Evolutionary conservation across 2,329 filamentous ascomycete species (phyloP), one percentile per base, ranked within the genome.

Genomic region (Trichophyton verrucosum): DNA sequence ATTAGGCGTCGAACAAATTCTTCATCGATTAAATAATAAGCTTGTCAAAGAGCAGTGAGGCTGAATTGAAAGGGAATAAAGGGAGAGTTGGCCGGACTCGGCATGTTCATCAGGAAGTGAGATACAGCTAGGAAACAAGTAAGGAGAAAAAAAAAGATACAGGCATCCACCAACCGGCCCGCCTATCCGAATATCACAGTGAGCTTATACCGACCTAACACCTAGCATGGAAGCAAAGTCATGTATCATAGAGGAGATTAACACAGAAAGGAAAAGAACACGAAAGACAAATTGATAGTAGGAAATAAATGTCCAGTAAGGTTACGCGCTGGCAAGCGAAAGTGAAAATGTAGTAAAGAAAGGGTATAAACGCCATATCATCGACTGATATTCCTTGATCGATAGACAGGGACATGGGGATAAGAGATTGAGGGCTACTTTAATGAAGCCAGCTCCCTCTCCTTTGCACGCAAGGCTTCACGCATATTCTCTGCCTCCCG

Each of bases 401-500:
- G 59, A 7, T 55, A 60, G 56, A 36, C 64, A 24, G 9, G 11
- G 33, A 7, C 6, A 7, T 3, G 33, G 3, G 3, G 8, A 38
- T 38, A 38, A 38, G 33, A 38, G 33, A 38, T 2, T 30, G 27
- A 38, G 33, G 11, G 11, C 13, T 71, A 71, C 47, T 73, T 75
- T 62, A 82, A 69, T 42, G 78, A 77, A 57, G 85, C 85, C 61
- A 91, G 75, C 68, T 91, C 88, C 55, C 84, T 79, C 73, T 91
- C 88, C 68, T 91, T 91, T 11, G 83, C 86, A 8, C 84, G 80
- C 33, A 91, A 77, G 72, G 87, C 78, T 70, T 86, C 83, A 42
- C 87, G 81, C 84, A 94, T 94, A 59, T 80, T 79, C 68, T 91
- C 87, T 0, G 88, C 85, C 71, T 95, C 89, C 24, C 84, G 79